Evolutionary conservation across 225 moss, liverwort and hornwort genomes (phyloP), one percentile per base, ranked within the genome.

Genomic region (Marchantia paleacea): DNA sequence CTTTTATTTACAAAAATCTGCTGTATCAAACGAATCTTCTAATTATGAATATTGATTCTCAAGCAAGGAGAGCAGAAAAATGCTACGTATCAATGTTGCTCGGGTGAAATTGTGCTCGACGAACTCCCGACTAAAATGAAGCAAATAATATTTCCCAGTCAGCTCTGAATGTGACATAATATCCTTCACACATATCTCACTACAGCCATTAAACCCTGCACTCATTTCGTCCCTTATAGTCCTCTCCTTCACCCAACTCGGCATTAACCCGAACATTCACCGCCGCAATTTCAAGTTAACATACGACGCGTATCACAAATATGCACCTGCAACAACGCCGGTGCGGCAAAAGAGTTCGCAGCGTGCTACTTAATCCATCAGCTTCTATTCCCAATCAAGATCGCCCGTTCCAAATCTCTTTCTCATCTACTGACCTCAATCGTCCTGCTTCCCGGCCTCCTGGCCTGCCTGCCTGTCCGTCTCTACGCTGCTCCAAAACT

Each of bases 1-100:
- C 62, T 68, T 66, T 30, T 68, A 68, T 68, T 68, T 68, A 29
- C 31, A 57, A 68, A 31, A 68, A 68, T 68, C 29, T 68, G 31
- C 68, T 68, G 68, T 29, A 68, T 10, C 30, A 39, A 68, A 68
- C 29, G 62, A 68, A 68, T 15, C 68, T 31, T 31, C 29, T 0
- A 13, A 68, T 68, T 30, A 30, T 30, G 29, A 68, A 31, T 14
- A 26, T 13, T 13, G 25, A 68, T 68, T 28, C 68, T 68, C 28
- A 12, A 30, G 31, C 16, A 30, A 28, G 31, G 26, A 68, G 24
- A 62, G 68, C 25, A 29, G 24, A 68, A 8, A 25, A 28, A 25
- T 31, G 11, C 28, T 30, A 30, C 26, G 30, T 31, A 18, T 10
- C 16, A 30, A 29, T 13, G 31, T 30, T 31, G 68, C 30, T 68